Base-by-base conservation (phyloP, 345 rosid species). In the Eucalyptus regnans region DNA sequence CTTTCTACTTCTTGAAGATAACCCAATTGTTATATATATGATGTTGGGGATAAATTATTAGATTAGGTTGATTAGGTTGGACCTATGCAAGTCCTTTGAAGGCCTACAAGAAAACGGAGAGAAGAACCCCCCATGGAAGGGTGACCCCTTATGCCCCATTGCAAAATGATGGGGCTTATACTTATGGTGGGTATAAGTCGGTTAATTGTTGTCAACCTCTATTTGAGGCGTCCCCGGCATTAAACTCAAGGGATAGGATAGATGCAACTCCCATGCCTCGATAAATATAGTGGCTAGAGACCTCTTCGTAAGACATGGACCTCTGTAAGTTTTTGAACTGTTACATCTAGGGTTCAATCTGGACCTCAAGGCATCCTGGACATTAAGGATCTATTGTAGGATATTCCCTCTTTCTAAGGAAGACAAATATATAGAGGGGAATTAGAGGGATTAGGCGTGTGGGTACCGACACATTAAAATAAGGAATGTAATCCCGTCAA, bases 401-500 rank as follows among this genome's bases (percentile, higher is more conserved):
- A 52, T 52, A 3, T 52, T 52, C 10, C 7, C 4, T 1, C 8
- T 20, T 52, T 9, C 1, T 18, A 1, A 1, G 1, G 10, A 52
- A 52, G 25, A 20, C 58, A 52, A 20, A 52, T 52, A 52, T 52
- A 52, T 18, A 8, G 10, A 52, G 25, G 10, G 58, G 25, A 52
- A 52, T 20, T 20, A 52, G 10, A 20, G 5, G 1, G 25, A 8
- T 52, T 20, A 20, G 0, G 1, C 5, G 1, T 18, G 1, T 52
- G 25, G 10, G 25, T 52, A 52, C 10, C 5, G 2, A 8, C 10
- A 52, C 25, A 23, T 52, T 7, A 52, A 52, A 52, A 3, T 52
- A 52, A 52, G 2, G 2, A 52, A 18, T 4, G 4, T 8, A 20
- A 52, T 0, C 0, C 25, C 2, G 0, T 52, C 23, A 52, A 52